These are phyloP conservation scores for Jaltomata sinuosa DNA, from an alignment of 257 asterid genomes.

Conservation along the genomic window DNA sequence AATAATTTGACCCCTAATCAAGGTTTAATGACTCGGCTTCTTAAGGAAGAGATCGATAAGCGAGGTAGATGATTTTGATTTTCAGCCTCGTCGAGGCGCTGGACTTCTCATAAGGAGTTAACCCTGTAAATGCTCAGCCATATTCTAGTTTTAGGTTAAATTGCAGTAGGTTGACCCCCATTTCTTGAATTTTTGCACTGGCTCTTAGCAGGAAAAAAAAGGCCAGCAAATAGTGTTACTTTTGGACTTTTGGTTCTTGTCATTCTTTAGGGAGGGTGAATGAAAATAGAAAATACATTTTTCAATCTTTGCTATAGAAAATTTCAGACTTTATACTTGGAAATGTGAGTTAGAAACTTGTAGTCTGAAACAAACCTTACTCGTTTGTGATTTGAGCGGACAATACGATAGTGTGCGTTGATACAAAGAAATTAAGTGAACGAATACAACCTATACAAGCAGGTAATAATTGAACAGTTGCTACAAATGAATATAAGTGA, in stretches of 20 bases:
- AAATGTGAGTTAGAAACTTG: not conserved
- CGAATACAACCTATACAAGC: no score
- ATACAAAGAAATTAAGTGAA: no score
- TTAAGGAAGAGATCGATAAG: slow-evolving; percentile 46
- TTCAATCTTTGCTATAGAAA: not conserved
- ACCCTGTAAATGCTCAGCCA: slow-evolving; percentile 32
- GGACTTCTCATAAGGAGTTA: slow-evolving; percentile 8
- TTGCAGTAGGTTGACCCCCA: slow-evolving; percentile 7
- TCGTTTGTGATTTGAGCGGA: no score
- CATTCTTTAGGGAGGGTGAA: slow-evolving; percentile 15
- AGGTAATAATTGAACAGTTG: no score
- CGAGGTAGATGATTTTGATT: slow-evolving; percentile 24
- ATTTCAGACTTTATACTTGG: not conserved
- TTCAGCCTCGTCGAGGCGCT: slow-evolving; percentile 7
- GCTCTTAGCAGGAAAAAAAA: slow-evolving; percentile 13
- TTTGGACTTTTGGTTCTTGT: slow-evolving; percentile 1
- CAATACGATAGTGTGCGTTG: no score
- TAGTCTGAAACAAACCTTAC: not conserved
- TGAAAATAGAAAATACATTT: not conserved
- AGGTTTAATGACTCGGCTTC: slow-evolving; percentile 45
- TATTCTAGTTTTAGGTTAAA: slow-evolving; percentile 28
- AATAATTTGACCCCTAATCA: slow-evolving; percentile 27
- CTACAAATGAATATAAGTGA: no score
- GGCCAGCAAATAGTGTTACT: slow-evolving; percentile 17
- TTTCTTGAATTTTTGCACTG: slow-evolving; percentile 17